Base-by-base conservation (phyloP, 1,284 basidiomycete genomes). In the Rhodotorula sp. region DNA sequence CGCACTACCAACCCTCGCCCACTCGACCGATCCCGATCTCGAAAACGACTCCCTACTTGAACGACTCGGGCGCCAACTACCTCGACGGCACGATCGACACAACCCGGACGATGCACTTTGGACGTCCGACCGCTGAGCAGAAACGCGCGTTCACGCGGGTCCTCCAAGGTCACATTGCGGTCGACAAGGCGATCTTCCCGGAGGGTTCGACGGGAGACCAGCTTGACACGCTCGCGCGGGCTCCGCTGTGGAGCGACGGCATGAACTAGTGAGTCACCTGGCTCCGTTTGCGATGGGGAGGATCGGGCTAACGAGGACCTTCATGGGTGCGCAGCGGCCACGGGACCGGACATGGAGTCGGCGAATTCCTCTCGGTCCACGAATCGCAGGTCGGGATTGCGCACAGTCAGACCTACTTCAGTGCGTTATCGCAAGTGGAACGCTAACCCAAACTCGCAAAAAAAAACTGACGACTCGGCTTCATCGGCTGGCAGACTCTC, bases 81-180 rank as follows among this genome's bases (percentile, higher is more conserved):
- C 84, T 85, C 75, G 92, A 95, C 79, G 92, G 92, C 5, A 97
- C 94, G 2, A 94, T 93, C 81, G 93, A 97, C 81, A 95, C 92
- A 15, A 95, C 93, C 2, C 87, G 94, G 65, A 96, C 93, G 12
- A 71, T 92, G 65, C 92, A 94, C 83, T 93, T 97, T 31, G 54
- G 61, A 29, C 87, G 52, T 10, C 91, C 91, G 10, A 89, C 89
- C 7, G 77, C 85, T 3, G 91, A 93, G 76, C 90, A 94, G 81
- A 90, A 51, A 34, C 54, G 95, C 73, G 93, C 94, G 1, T 98
- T 90, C 81, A 99, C 97, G 23, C 86, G 93, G 34, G 97, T 99
- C 39, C 82, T 99, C 65, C 96, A 99, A 82, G 96, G 96, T 6
- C 96, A 99, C 80, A 97, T 98, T 72, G 88, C 90, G 1, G 89